Evolutionary conservation across 2,329 filamentous ascomycete genomes (phyloP).

Genomic region (Dendryphion nanum): DNA sequence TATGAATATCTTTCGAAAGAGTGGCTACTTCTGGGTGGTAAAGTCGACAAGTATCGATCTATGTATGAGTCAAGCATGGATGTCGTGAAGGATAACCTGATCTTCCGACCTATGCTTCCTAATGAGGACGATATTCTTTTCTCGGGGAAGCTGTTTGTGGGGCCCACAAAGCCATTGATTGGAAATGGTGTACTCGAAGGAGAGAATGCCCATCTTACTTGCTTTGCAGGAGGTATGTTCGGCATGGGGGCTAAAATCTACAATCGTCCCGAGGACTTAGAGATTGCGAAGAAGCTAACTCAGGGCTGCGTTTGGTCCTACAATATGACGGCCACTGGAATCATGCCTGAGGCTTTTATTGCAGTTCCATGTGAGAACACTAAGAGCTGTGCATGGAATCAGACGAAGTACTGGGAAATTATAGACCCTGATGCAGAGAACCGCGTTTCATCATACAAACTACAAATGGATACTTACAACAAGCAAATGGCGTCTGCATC

Average conservation of each 20-base stretch:
- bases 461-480: slow-evolving; percentile 37
- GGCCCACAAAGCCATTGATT: slow-evolving; percentile 16
- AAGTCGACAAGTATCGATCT: slow-evolving; percentile 47
- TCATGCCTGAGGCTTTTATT: slow-evolving; percentile 61
- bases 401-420: slow-evolving; percentile 43
- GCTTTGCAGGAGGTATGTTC: slow-evolving; percentile 71
- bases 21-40: slow-evolving; percentile 48
- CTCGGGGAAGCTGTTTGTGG: slow-evolving; percentile 36
- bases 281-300: slow-evolving; percentile 57
- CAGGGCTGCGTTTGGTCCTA: slow-evolving; percentile 66
- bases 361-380: slow-evolving; percentile 47
- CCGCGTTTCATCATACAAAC: slow-evolving; percentile 9
- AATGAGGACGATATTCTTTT: slow-evolving; percentile 47
- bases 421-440: slow-evolving; percentile 36
- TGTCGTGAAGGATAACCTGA: slow-evolving; percentile 45
- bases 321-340: slow-evolving; percentile 54
- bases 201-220: slow-evolving; percentile 62
- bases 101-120: slow-evolving; percentile 53
- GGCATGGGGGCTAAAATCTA: slow-evolving; percentile 66
- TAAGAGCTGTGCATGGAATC: slow-evolving; percentile 45
- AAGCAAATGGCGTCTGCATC: slow-evolving; percentile 32
- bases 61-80: slow-evolving; percentile 57
- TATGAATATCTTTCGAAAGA: slow-evolving; percentile 50
- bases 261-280: slow-evolving; percentile 52
- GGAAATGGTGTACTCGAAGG: slow-evolving; percentile 24